Base-by-base conservation (phyloP, 2,329 filamentous ascomycete genomes). In the Alternaria panax region DNA sequence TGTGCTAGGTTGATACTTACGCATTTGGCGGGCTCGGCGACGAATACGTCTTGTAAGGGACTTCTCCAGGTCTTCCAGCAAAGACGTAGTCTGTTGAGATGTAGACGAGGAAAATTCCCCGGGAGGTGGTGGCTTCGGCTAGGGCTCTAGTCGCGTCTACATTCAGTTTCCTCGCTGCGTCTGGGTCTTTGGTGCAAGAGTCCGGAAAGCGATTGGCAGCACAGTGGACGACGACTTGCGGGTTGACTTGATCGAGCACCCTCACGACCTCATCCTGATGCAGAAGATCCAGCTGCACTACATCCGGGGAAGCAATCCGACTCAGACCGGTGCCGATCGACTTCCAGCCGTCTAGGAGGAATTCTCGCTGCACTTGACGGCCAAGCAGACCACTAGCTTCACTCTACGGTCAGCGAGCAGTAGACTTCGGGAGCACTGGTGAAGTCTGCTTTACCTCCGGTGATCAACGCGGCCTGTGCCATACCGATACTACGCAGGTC, bases 171-270 rank as follows among this genome's bases (percentile, higher is more conserved):
- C 85, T 86, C 3, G 92, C 92, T 54, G 87, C 90, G 59, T 89
- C 86, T 3, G 92, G 93, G 75, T 97, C 87, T 65, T 87, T 85
- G 69, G 93, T 90, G 72, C 93, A 94, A 74, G 90, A 90, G 78
- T 97, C 93, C 2, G 93, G 93, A 71, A 90, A 96, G 62, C 92
- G 88, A 78, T 96, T 93, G 45, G 93, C 93, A 40, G 93, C 93
- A 92, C 92, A 94, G 76, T 96, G 92, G 34, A 96, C 86, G 43
- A 96, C 87, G 52, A 91, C 92, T 61, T 89, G 81, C 7, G 92
- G 92, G 81, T 84, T 86, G 32, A 82, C 80, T 65, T 86, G 80
- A 48, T 85, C 81, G 20, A 87, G 68, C 9, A 84, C 69, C 34
- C 69, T 71, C 57, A 79, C 78, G 54, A 86, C 79, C 16, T 84